These are phyloP conservation scores for Zoysia pacifica DNA, from an alignment of 176 grass and related monocot species.

Conservation along the genomic window DNA sequence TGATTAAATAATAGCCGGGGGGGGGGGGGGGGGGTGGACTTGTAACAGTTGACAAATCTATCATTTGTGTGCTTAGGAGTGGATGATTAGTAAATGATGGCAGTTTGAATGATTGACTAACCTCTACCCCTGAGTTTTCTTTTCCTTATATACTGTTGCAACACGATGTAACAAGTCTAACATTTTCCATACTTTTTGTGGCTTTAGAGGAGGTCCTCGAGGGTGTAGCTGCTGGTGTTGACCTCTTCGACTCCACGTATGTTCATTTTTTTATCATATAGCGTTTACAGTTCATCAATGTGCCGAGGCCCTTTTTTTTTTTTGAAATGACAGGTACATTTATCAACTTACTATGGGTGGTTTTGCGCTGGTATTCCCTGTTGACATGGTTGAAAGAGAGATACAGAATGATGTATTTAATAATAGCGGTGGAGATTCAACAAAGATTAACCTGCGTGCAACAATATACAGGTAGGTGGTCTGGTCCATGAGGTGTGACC, in stretches of 20 bases:
- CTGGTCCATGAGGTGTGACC: not conserved
- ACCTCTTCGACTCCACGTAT: constrained; percentile 95
- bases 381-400: constrained; percentile 60
- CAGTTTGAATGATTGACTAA: not conserved
- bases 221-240: constrained; percentile 84
- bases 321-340: constrained; percentile 65
- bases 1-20: not conserved
- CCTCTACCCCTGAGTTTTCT: not conserved
- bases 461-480: constrained; percentile 63
- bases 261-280: constrained; percentile 31
- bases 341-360: constrained; percentile 95
- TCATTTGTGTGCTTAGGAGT: not conserved
- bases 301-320: constrained; percentile 16
- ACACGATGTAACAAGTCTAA: constrained; percentile 21
- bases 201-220: constrained; percentile 90
- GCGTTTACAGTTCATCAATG: not conserved
- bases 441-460: constrained; percentile 88
- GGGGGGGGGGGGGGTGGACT: too few species aligned
- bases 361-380: constrained; percentile 80
- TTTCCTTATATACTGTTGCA: not conserved
- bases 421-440: constrained; percentile 49
- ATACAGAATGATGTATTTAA: constrained; percentile 31
- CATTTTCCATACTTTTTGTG: constrained; percentile 24
- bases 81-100: not conserved
- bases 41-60: too few species aligned